Percentiles rank a stretch among this genome's conserved stretches.
These are phyloP conservation scores for Saitozyma sp. DNA, from an alignment of 768 basidiomycete species.

Conservation along the genomic window DNA sequence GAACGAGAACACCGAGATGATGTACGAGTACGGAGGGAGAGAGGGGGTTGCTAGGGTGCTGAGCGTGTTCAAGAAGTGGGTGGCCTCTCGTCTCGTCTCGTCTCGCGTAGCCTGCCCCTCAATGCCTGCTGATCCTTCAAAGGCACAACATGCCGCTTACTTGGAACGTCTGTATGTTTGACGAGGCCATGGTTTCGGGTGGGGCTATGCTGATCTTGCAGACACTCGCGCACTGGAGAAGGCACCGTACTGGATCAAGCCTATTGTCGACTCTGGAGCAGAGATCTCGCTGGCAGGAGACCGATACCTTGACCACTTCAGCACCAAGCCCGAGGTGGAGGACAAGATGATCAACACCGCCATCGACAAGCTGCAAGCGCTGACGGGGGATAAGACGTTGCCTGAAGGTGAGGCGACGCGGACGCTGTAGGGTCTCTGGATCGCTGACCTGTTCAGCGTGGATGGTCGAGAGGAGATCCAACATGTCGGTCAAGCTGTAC, in stretches of 20 bases:
- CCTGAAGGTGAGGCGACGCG: slow-evolving; percentile 20
- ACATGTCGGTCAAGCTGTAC: slow-evolving; percentile 26
- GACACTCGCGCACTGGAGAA: slow-evolving; percentile 34
- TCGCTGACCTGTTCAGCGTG: slow-evolving; percentile 17
- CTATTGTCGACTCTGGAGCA: slow-evolving; percentile 24
- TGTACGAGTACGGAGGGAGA: slow-evolving; percentile 29
- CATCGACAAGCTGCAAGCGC: slow-evolving; percentile 36
- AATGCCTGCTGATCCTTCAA: background rate
- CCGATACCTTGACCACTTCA: slow-evolving; percentile 34
- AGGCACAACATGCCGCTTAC: slow-evolving; percentile 29
- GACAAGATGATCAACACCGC: slow-evolving; percentile 31
- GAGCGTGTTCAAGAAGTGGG: slow-evolving; percentile 26
- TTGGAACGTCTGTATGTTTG: slow-evolving; percentile 27
- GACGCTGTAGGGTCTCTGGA: background rate
- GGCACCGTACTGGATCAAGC: slow-evolving; percentile 28
- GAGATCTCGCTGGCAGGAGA: slow-evolving; percentile 33
- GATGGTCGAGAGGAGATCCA: slow-evolving; percentile 27
- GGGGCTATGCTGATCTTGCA: background rate
- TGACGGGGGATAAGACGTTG: slow-evolving; percentile 33
- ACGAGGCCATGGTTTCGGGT: background rate
- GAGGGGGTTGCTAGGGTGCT: slow-evolving; percentile 26
- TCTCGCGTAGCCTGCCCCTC: background rate
- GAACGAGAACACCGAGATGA: slow-evolving; percentile 23
- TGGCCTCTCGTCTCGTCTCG: background rate
- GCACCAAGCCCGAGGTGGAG: slow-evolving; percentile 30